A percentile compares a stretch with the other conserved stretches of the same genome.
These are phyloP conservation scores for Blastocystis sp. DNA, from an alignment of 352 stramenopile species.

Conservation along the genomic window DNA sequence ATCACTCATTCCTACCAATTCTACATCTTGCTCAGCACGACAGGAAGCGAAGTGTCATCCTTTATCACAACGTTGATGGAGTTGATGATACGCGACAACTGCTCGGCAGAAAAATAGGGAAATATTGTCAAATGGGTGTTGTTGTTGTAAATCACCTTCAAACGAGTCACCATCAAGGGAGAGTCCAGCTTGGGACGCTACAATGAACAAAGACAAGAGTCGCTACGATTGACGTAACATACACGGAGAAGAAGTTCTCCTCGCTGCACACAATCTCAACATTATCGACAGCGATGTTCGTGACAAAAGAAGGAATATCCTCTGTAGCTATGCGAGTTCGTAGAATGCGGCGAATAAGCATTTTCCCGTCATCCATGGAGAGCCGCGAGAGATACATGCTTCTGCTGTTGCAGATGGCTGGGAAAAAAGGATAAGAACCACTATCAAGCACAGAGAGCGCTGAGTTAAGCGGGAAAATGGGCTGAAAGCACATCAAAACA, in stretches of 20 bases:
- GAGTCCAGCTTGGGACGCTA: conserved; percentile 26
- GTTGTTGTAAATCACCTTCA: conserved; percentile 49
- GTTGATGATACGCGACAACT: not conserved
- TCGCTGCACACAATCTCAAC: conserved; percentile 8
- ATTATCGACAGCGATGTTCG: not conserved
- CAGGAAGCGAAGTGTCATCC: not conserved
- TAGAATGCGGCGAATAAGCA: conserved; percentile 27
- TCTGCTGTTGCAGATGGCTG: conserved; percentile 9
- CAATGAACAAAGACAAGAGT: not conserved
- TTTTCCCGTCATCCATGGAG: conserved; percentile 3
- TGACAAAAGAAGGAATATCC: not conserved
- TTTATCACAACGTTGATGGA: not conserved
- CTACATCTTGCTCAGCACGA: not conserved
- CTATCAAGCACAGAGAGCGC: conserved; percentile 13
- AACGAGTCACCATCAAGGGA: not conserved
- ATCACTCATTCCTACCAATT: not conserved
- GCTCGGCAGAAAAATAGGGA: not conserved
- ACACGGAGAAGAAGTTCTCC: conserved; percentile 31
- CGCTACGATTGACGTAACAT: not conserved
- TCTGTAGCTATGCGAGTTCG: not conserved
- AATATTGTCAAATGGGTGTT: conserved; percentile 29
- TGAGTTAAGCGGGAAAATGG: conserved; percentile 33
- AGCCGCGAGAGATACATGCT: not conserved
- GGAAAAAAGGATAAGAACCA: conserved; percentile 14
- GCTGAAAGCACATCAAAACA: not conserved